Evolutionary conservation across 371 early-diverging fungal genomes (phyloP).

Genomic region (Zychaea mexicana): DNA sequence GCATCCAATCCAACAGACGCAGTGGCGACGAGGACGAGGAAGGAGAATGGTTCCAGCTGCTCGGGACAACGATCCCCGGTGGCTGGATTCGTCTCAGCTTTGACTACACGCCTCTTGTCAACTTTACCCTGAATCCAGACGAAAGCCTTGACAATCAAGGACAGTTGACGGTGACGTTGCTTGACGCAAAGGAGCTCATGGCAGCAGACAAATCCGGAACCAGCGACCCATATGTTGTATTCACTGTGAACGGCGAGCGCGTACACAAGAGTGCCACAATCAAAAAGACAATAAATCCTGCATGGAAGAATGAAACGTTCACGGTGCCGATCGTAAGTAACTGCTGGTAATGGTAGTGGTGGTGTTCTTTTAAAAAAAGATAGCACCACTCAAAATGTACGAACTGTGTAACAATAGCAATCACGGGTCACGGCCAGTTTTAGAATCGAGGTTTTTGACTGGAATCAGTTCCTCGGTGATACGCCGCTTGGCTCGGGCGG

Average conservation of each 20-base stretch:
- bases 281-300: conserved; percentile 82
- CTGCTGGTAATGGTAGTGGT: not conserved
- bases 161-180: conserved; percentile 43
- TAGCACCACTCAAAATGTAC: too few species aligned
- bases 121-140: conserved; percentile 53
- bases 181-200: conserved; percentile 51
- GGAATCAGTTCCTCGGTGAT: conserved; percentile 73
- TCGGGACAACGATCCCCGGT: conserved; percentile 33
- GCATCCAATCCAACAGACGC: conserved; percentile 32
- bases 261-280: conserved; percentile 76
- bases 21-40: conserved; percentile 14
- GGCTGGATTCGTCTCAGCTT: conserved; percentile 54
- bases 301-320: conserved; percentile 74
- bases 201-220: conserved; percentile 59
- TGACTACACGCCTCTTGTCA: conserved; percentile 49
- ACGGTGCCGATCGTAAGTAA: conserved; percentile 66
- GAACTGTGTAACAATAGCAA: conserved; percentile 26
- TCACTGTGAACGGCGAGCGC: conserved; percentile 77
- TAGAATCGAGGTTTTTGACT: conserved; percentile 81
- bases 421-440: conserved; percentile 64
- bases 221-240: conserved; percentile 84
- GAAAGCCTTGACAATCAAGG: conserved; percentile 68
- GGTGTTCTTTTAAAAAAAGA: not conserved
- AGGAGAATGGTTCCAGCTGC: conserved; percentile 41
- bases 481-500: conserved; percentile 52